Percentiles rank a stretch among this genome's conserved stretches.
Evolutionary conservation across 805 yeast genomes (phyloP).

Genomic region (Candida andamanensis): DNA sequence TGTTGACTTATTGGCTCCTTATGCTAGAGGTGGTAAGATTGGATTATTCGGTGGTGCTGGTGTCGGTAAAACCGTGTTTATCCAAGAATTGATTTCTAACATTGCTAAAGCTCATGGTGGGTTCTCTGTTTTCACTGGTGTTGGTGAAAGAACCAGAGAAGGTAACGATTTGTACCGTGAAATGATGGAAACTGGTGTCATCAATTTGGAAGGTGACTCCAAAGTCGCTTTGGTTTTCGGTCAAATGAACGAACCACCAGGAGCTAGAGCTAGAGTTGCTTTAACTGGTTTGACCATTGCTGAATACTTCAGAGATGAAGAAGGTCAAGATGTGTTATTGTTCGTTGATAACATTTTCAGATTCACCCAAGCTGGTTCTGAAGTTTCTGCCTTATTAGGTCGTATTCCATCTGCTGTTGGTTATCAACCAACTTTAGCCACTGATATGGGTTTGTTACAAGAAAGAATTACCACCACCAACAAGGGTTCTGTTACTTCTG

Average conservation of each 20-base stretch:
- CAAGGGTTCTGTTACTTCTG: slow-evolving; percentile 99
- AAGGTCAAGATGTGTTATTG: slow-evolving; percentile 99
- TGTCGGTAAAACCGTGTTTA: slow-evolving; percentile 99
- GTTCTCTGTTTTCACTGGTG: slow-evolving; percentile 99
- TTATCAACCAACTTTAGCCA: slow-evolving; percentile 99
- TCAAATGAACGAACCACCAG: slow-evolving; percentile 99
- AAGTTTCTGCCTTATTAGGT: slow-evolving; percentile 98
- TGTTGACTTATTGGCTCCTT: slow-evolving; percentile 98
- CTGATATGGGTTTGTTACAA: slow-evolving; percentile 99
- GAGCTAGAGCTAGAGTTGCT: slow-evolving; percentile 99
- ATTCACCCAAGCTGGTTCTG: slow-evolving; percentile 99
- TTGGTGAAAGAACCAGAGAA: slow-evolving; percentile 99
- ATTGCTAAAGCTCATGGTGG: slow-evolving; percentile 99
- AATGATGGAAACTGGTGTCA: slow-evolving; percentile 99
- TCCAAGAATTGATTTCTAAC: slow-evolving; percentile 99
- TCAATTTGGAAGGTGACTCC: slow-evolving; percentile 98
- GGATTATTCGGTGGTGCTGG: slow-evolving; percentile 99
- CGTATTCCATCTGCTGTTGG: slow-evolving; percentile 99
- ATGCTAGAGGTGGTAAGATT: slow-evolving; percentile 99
- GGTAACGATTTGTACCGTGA: slow-evolving; percentile 99
- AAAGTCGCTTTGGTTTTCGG: slow-evolving; percentile 99
- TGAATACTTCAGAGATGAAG: slow-evolving; percentile 99
- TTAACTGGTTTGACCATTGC: slow-evolving; percentile 99
- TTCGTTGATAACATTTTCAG: slow-evolving; percentile 99
- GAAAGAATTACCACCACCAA: slow-evolving; percentile 99